Conservation (phyloP, 1,284 basidiomycete species). For the Trametes polyzona region DNA sequence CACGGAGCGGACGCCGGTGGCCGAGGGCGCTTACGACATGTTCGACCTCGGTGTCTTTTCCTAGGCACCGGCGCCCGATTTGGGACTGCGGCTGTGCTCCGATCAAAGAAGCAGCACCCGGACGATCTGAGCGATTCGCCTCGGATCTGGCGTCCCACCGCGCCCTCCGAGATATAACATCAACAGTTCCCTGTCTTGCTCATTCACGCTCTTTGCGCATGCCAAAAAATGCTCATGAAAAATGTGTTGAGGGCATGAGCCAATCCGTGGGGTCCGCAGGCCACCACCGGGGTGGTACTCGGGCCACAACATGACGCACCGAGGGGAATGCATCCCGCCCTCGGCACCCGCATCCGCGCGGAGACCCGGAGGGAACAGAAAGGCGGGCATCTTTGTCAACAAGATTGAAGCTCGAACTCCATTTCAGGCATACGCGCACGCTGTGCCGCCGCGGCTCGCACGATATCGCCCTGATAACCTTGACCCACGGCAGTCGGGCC, state of each 20-base stretch:
- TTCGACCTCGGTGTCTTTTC: not conserved
- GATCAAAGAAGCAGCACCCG: constrained; percentile 5
- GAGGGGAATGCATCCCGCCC: not conserved
- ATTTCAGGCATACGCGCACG: not conserved
- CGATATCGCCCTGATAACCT: constrained; percentile 11
- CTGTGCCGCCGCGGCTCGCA: not conserved
- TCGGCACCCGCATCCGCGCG: not conserved
- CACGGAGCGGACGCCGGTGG: not conserved
- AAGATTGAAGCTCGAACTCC: not conserved
- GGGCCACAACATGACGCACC: too few relatives aligned
- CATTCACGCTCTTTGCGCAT: not conserved
- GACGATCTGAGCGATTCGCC: not conserved
- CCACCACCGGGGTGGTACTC: too few relatives aligned
- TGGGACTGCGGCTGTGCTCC: constrained; percentile 5
- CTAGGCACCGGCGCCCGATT: not conserved
- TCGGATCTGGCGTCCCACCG: not conserved
- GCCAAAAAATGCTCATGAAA: too few relatives aligned
- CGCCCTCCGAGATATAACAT: too few relatives aligned
- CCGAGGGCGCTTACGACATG: not conserved
- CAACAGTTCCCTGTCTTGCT: too few relatives aligned
- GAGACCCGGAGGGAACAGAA: not conserved
- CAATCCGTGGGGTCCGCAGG: too few relatives aligned
- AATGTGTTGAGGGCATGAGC: too few relatives aligned
- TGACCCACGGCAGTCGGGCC: constrained; percentile 13
- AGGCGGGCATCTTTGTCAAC: not conserved